Conservation (phyloP, 2,329 filamentous ascomycete genomes). For the Davidsoniella australis region DNA sequence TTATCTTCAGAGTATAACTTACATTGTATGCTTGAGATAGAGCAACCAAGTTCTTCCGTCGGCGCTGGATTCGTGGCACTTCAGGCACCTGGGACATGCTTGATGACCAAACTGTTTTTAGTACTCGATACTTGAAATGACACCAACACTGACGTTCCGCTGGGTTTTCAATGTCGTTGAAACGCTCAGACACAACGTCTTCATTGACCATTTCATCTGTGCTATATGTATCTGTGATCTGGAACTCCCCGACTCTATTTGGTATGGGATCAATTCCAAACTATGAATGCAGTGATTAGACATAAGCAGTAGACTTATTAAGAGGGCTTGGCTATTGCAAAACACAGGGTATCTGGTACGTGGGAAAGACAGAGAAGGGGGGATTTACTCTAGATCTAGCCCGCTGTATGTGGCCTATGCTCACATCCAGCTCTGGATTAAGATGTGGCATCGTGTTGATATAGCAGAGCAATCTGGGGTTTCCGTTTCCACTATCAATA, state of each 20-base stretch:
- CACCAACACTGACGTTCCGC: not conserved
- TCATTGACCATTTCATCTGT: not conserved
- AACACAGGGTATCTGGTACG: no score
- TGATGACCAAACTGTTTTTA: not conserved
- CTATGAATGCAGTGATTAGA: not conserved
- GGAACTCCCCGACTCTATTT: not conserved
- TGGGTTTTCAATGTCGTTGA: not conserved
- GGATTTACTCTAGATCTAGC: no score
- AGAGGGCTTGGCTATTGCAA: no score
- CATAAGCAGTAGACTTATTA: no score
- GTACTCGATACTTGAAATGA: not conserved
- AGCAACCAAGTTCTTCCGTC: constrained; percentile 38
- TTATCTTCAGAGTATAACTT: constrained; percentile 14
- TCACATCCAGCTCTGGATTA: no score
- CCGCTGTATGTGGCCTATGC: no score
- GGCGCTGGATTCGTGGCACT: constrained; percentile 19
- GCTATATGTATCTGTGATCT: not conserved
- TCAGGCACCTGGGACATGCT: not conserved
- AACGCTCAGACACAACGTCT: not conserved
- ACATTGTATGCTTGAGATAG: constrained; percentile 42
- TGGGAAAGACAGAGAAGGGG: no score
- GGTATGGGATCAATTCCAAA: not conserved
- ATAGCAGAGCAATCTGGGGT: no score
- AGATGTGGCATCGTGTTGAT: no score
- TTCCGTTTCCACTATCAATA: no score